Base-by-base conservation (phyloP, 805 yeast species). In the Sugiyamaella boreocaroliniensis region DNA sequence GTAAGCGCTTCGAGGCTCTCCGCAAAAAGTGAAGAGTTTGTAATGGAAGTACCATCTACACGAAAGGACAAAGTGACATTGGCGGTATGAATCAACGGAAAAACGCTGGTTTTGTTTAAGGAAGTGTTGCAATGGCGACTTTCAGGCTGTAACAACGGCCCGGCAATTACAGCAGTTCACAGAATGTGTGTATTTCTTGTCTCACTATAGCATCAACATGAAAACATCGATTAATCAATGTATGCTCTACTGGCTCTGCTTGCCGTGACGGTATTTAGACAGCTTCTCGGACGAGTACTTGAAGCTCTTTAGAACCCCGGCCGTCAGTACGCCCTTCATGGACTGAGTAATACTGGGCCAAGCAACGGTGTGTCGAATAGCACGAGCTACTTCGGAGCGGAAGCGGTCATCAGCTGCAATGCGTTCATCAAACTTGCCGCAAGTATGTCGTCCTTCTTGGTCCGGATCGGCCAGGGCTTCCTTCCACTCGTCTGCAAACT, bases 251-350 rank as follows among this genome's bases (percentile, higher is more conserved):
- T 15, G 3, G 19, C 20, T 2, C 40, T 48, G 43, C 37, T 48
- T 45, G 29, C 57, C 57, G 4, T 53, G 48, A 48, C 48, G 22
- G 43, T 56, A 60, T 53, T 77, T 77, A 19, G 61, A 58, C 50
- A 75, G 70, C 68, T 90, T 90, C 47, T 88, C 95, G 67, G 78
- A 71, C 4, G 95, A 90, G 67, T 90, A 90, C 61, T 76, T 79
- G 48, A 81, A 64, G 10, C 90, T 81, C 64, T 85, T 86, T 16
- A 72, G 64, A 1, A 86, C 48, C 0, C 99, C 99, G 1, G 98
- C 97, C 2, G 96, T 89, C 43, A 88, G 71, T 1, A 92, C 61
- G 0, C 99, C 99, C 67, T 92, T 89, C 15, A 81, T 57, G 29
- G 88, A 80, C 68, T 93, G 99, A 8, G 81, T 68, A 14, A 82